Percentiles rank a stretch among this genome's conserved stretches.
phyloP scores from a whole-genome alignment of 2,329 filamentous ascomycete genomes.

The Microdochium trichocladiopsis region DNA sequence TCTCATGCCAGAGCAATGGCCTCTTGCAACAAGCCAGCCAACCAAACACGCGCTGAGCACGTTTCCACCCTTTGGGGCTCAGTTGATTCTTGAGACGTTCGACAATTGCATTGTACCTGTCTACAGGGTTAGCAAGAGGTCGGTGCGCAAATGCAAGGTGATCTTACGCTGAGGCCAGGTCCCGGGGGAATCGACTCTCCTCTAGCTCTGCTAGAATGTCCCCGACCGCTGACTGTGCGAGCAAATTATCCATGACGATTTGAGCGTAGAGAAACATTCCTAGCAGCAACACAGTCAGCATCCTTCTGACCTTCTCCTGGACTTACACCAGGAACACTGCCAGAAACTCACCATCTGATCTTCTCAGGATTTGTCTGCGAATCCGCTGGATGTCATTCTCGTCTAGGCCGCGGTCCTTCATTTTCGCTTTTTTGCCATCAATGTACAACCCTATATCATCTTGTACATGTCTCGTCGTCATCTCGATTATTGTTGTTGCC shows the following conservation, averaged over 20 bases:
- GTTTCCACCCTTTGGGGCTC: constrained; percentile 9
- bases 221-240: constrained; percentile 9
- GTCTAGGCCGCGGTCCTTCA: background rate
- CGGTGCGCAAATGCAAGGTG: background rate
- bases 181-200: constrained; percentile 6
- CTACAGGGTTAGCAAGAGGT: background rate
- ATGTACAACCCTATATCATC: background rate
- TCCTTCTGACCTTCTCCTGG: too few relatives aligned
- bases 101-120: constrained; percentile 21
- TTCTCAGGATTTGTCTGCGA: background rate
- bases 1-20: constrained; percentile 30
- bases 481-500: constrained; percentile 1
- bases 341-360: constrained; percentile 1
- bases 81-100: constrained; percentile 8
- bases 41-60: constrained; percentile 23
- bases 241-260: constrained; percentile 20
- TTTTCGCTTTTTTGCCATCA: background rate
- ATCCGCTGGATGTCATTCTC: background rate
- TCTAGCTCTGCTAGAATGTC: constrained; percentile 12
- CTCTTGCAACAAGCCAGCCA: constrained; percentile 32
- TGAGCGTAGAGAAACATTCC: constrained; percentile 24
- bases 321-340: too few relatives aligned
- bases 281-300: constrained; percentile 4
- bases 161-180: constrained; percentile 7
- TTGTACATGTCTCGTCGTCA: constrained; percentile 1